phyloP scores from a whole-genome alignment of 2,329 filamentous ascomycete genomes.

The Mariannaea elegans region DNA sequence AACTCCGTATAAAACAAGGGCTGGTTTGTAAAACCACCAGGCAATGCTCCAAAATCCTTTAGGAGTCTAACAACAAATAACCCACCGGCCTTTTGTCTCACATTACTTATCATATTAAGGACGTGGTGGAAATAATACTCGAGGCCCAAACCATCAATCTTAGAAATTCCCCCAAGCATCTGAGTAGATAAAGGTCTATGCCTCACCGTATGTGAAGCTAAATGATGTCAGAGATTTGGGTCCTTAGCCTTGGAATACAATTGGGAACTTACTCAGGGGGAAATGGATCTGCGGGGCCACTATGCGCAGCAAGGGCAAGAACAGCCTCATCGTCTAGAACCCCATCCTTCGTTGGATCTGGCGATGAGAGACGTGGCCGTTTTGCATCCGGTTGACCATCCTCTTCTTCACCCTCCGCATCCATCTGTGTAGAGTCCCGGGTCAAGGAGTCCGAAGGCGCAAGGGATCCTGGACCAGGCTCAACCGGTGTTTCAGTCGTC shows the following conservation, averaged over 20 bases:
- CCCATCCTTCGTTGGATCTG: constrained; percentile 44
- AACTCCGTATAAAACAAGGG: constrained; percentile 19
- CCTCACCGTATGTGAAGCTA: constrained; percentile 54
- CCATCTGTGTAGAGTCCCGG: constrained; percentile 17
- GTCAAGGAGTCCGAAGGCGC: constrained; percentile 18
- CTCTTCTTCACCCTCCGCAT: constrained; percentile 42
- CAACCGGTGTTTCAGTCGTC: neutral
- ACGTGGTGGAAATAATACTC: no score
- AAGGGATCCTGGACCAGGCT: constrained; percentile 12
- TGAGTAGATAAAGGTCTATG: no score
- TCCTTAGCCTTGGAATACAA: neutral
- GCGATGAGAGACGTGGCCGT: constrained; percentile 48
- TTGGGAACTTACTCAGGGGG: constrained; percentile 51
- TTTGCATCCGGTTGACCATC: constrained; percentile 46
- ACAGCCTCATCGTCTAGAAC: constrained; percentile 58
- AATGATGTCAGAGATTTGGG: constrained; percentile 13
- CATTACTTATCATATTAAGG: no score
- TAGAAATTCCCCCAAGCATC: no score
- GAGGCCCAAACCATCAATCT: no score
- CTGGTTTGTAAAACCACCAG: neutral
- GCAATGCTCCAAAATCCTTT: neutral
- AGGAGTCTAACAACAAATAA: neutral
- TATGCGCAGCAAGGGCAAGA: constrained; percentile 57
- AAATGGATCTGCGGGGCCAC: constrained; percentile 50
- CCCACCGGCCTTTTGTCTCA: no score